Base-by-base conservation (phyloP, 352 stramenopile species). In the Stephanocyclus meneghinianus region DNA sequence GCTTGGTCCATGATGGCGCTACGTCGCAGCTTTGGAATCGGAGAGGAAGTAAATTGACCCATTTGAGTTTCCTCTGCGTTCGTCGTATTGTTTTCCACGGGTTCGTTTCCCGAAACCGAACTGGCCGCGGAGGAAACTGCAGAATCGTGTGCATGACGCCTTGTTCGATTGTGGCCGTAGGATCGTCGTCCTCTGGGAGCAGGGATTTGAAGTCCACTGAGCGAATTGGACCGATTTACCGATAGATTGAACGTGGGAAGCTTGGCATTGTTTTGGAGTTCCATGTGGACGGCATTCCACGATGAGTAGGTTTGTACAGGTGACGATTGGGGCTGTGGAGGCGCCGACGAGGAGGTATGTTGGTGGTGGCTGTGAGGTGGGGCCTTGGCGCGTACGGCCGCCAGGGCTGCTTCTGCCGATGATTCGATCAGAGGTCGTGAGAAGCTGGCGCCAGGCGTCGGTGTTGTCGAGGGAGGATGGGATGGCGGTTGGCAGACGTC, bases 211-310 rank as follows among this genome's bases (percentile, higher is more conserved):
- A 69, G 65, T n/a, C 55, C 53, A 21, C 42, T 55, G n/a, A 69
- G 67, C 15, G 72, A 76, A 71, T 87, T 89, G 3, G 77, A 83
- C 70, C 88, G 59, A 75, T 93, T 81, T 11, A 93, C 74, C 0
- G 75, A 40, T 5, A 83, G 45, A 53, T 89, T 87, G 32, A 90
- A 90, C 0, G 84, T 90, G 29, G 88, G 80, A 0, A 93, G 71
- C 40, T 86, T 90, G 5, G 86, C 82, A 80, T 93, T 93, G 51
- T 91, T 83, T 71, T 93, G 88, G 1, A 91, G 63, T 48, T 91
- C 81, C 84, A 93, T 93, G 26, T 93, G 88, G 0, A 93, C 88
- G 18, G 85, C 80, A 72, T 92, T 91, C 29, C 51, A 55, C n/a
- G 18, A 59, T 35, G 48, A 4, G 51, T 68, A 37, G 32, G 60